Evolutionary conservation across 2,329 filamentous ascomycete genomes (phyloP).

Genomic region (Atkinsonella texensis): DNA sequence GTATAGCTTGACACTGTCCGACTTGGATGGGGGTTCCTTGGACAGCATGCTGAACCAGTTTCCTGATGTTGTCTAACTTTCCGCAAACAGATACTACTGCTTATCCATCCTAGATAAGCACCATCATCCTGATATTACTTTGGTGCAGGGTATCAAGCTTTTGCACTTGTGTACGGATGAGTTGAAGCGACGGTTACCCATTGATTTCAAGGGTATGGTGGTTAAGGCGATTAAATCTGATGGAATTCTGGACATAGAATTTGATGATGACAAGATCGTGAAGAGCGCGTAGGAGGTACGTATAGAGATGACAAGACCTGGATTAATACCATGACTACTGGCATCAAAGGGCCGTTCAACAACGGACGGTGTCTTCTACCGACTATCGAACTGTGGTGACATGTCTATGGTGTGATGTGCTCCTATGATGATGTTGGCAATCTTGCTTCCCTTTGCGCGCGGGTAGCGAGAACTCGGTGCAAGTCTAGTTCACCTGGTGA

Average conservation of each 20-base stretch:
- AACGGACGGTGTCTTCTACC: neutral
- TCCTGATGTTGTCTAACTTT: neutral
- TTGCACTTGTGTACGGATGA: conserved; percentile 93
- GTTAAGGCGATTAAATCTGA: conserved; percentile 96
- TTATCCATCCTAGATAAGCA: conserved; percentile 97
- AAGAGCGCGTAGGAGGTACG: conserved; percentile 36
- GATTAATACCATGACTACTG: conserved; percentile 22
- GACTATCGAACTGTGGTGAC: neutral
- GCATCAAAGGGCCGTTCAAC: neutral
- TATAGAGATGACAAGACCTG: conserved; percentile 14
- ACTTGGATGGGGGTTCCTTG: neutral
- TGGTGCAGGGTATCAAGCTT: conserved; percentile 84
- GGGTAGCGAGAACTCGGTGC: too few relatives aligned
- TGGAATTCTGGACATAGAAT: conserved; percentile 73
- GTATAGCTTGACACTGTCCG: conserved; percentile 20
- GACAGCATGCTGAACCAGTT: neutral
- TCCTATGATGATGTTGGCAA: neutral
- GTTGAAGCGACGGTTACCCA: conserved; percentile 88
- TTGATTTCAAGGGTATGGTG: conserved; percentile 95
- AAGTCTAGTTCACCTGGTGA: too few relatives aligned
- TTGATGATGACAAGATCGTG: conserved; percentile 68
- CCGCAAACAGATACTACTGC: conserved; percentile 70
- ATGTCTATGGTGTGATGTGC: neutral
- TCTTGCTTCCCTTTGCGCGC: too few relatives aligned
- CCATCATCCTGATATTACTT: conserved; percentile 85